phyloP scores from a whole-genome alignment of 176 grass and related monocot genomes.

The Pontederia crassipes region DNA sequence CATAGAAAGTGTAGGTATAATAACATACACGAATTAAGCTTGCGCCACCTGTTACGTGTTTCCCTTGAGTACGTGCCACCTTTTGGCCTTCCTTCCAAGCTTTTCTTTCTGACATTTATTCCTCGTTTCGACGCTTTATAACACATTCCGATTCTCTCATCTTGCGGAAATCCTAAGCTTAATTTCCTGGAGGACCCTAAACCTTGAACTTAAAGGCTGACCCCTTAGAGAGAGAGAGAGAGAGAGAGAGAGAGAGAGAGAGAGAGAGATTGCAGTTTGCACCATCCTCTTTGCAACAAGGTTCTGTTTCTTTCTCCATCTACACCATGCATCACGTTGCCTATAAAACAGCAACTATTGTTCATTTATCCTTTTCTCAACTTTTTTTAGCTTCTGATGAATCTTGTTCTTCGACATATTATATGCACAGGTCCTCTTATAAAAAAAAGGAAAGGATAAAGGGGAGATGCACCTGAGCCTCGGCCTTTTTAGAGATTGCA shows the following conservation, averaged over 20 bases:
- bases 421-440: background rate
- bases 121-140: slow-evolving; percentile 27
- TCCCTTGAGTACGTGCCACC: slow-evolving; percentile 51
- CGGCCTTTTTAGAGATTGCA: slow-evolving; percentile 33
- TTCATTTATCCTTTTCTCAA: no score
- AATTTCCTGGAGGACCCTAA: background rate
- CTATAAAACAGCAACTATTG: no score
- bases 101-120: slow-evolving; percentile 27
- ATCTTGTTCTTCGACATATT: background rate
- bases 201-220: slow-evolving; percentile 13
- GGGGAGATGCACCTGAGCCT: slow-evolving; percentile 36
- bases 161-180: background rate
- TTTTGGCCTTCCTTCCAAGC: slow-evolving; percentile 89
- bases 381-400: background rate
- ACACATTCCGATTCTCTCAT: slow-evolving; percentile 7
- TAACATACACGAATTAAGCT: background rate
- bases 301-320: no score
- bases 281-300: no score
- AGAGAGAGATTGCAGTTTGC: no score
- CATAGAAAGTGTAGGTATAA: background rate
- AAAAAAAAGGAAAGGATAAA: background rate
- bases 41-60: slow-evolving; percentile 9
- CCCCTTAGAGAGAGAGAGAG: no score
- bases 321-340: no score
- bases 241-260: no score